Percentiles rank a stretch among this genome's conserved stretches.
Evolutionary conservation across 805 yeast genomes (phyloP).

Genomic region (Metschnikowia baotianmanensis): DNA sequence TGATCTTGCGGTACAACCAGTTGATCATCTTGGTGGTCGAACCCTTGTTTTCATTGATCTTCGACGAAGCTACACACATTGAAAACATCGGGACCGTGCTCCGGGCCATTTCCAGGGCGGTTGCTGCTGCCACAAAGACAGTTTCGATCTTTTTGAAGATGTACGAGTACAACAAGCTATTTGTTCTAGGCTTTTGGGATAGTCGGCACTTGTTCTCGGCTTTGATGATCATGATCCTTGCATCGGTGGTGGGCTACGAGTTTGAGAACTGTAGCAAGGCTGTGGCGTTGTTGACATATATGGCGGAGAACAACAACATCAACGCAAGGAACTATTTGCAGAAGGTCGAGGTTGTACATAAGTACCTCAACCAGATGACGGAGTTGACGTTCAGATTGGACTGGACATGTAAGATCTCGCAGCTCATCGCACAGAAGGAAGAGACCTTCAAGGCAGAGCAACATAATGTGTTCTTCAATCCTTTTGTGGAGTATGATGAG

Average conservation of each 20-base stretch:
- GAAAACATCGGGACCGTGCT: constrained; percentile 26
- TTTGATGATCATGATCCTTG: constrained; percentile 28
- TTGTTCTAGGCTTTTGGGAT: constrained; percentile 40
- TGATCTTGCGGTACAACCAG: constrained; percentile 36
- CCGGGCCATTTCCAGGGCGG: constrained; percentile 27
- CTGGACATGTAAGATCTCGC: constrained; percentile 18
- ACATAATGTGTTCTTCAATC: constrained; percentile 14
- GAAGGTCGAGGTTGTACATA: constrained; percentile 29
- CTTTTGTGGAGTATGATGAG: constrained; percentile 10
- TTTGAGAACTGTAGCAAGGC: constrained; percentile 9
- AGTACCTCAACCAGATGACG: constrained; percentile 22
- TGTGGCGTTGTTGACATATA: constrained; percentile 30
- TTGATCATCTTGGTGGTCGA: constrained; percentile 31
- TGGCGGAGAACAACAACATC: constrained; percentile 35
- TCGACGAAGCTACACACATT: constrained; percentile 22
- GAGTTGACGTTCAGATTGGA: constrained; percentile 24
- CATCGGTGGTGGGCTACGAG: constrained; percentile 16
- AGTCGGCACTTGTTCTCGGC: constrained; percentile 38
- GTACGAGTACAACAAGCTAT: constrained; percentile 27
- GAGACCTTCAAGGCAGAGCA: constrained; percentile 1
- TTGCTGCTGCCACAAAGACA: constrained; percentile 29
- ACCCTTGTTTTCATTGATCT: constrained; percentile 34
- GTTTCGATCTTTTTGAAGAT: constrained; percentile 31
- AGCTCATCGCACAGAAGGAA: constrained; percentile 5
- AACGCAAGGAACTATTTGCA: constrained; percentile 32